phyloP scores from a whole-genome alignment of 805 yeast genomes.

The Blastobotrys americana region DNA sequence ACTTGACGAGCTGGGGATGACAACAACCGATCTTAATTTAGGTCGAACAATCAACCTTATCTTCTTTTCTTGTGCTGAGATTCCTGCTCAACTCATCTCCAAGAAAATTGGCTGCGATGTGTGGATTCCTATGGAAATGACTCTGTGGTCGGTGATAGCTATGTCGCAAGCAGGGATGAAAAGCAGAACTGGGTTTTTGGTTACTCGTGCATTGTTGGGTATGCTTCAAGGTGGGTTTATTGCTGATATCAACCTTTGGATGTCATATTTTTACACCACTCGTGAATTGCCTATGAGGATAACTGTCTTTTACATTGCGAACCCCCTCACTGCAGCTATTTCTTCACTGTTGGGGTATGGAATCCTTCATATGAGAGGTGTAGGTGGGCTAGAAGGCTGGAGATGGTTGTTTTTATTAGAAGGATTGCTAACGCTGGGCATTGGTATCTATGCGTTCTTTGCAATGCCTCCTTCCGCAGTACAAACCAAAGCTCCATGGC shows the following conservation, averaged over 20 bases:
- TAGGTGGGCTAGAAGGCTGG: slow-evolving; percentile 45
- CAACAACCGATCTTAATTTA: slow-evolving; percentile 49
- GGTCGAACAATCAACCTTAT: slow-evolving; percentile 50
- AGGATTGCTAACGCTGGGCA: slow-evolving; percentile 44
- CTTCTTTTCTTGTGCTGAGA: slow-evolving; percentile 48
- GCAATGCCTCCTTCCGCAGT: slow-evolving; percentile 47
- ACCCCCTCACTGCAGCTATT: slow-evolving; percentile 38
- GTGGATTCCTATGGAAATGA: slow-evolving; percentile 54
- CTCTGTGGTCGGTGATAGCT: slow-evolving; percentile 49
- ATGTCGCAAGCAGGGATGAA: slow-evolving; percentile 41
- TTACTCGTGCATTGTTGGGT: slow-evolving; percentile 48
- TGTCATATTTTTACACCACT: slow-evolving; percentile 56
- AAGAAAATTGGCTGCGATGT: slow-evolving; percentile 56
- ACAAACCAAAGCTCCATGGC: slow-evolving; percentile 43
- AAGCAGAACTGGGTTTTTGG: slow-evolving; percentile 38
- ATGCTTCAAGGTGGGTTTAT: slow-evolving; percentile 57
- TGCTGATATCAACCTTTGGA: slow-evolving; percentile 51
- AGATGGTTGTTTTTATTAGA: slow-evolving; percentile 56
- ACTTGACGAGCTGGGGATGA: slow-evolving; percentile 42
- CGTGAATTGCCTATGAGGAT: slow-evolving; percentile 49
- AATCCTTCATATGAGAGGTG: slow-evolving; percentile 42
- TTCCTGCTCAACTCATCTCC: slow-evolving; percentile 61
- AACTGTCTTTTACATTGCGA: slow-evolving; percentile 49
- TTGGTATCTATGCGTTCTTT: slow-evolving; percentile 42
- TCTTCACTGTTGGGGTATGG: slow-evolving; percentile 45